These are phyloP conservation scores for Yamadazyma siamensis DNA, from an alignment of 1,139 yeast genomes.

Conservation along the genomic window DNA sequence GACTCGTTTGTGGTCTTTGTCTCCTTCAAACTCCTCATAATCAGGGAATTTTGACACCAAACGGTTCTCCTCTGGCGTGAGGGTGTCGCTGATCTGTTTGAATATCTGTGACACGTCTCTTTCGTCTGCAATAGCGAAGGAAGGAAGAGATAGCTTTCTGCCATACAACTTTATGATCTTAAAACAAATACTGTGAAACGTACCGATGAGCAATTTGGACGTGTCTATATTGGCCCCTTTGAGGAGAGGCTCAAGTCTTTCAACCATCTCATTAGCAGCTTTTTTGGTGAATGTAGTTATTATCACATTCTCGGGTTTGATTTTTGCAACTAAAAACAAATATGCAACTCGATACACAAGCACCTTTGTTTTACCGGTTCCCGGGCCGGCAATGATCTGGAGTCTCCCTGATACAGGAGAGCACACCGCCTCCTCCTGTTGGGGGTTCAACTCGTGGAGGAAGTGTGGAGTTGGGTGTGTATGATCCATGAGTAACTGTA, in stretches of 20 bases:
- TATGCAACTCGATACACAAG: conserved; percentile 76
- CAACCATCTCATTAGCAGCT: conserved; percentile 82
- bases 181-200: conserved; percentile 80
- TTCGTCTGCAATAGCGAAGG: conserved; percentile 63
- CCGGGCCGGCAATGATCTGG: conserved; percentile 91
- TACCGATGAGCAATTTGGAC: conserved; percentile 62
- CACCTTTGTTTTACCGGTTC: conserved; percentile 84
- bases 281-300: conserved; percentile 90
- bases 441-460: conserved; percentile 44
- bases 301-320: conserved; percentile 60
- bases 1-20: conserved; percentile 12
- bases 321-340: conserved; percentile 47
- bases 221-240: conserved; percentile 31
- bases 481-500: too few relatives aligned
- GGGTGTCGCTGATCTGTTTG: conserved; percentile 35
- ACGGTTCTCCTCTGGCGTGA: conserved; percentile 29
- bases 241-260: conserved; percentile 48
- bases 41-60: conserved; percentile 12
- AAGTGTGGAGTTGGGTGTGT: conserved; percentile 1
- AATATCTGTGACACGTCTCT: conserved; percentile 55
- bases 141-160: conserved; percentile 41
- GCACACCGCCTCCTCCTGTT: conserved; percentile 61
- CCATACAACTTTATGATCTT: conserved; percentile 60
- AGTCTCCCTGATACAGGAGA: conserved; percentile 51
- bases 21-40: conserved; percentile 25